Percentiles rank a stretch among this genome's conserved stretches.
These are phyloP conservation scores for Penicillium corylophilum DNA, from an alignment of 2,329 filamentous ascomycete genomes.

Conservation along the genomic window DNA sequence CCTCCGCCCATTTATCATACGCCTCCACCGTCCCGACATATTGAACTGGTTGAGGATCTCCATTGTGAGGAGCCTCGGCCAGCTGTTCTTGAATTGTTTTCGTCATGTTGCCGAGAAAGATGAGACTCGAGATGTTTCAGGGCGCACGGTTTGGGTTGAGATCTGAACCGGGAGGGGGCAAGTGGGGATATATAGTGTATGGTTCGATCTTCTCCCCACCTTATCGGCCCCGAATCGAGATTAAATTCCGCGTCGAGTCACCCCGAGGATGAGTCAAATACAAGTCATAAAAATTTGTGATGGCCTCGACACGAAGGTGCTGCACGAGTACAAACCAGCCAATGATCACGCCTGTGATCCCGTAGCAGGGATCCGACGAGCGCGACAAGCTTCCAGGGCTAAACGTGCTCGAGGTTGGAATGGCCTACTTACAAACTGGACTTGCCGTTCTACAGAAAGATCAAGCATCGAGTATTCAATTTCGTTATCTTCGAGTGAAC, in stretches of 20 bases:
- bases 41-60: conserved; percentile 14
- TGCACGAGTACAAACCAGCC: background rate
- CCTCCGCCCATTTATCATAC: conserved; percentile 41
- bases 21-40: conserved; percentile 39
- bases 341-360: background rate
- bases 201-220: background rate
- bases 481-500: conserved; percentile 1
- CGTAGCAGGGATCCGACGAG: background rate
- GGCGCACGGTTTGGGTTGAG: background rate
- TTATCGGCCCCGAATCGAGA: background rate
- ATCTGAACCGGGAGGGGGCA: background rate
- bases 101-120: background rate
- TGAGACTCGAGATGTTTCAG: background rate
- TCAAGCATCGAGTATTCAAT: background rate
- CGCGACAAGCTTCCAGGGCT: background rate
- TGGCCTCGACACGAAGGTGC: background rate
- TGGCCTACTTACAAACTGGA: background rate
- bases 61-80: background rate
- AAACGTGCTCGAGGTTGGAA: background rate
- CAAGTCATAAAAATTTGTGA: background rate
- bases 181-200: conserved; percentile 1
- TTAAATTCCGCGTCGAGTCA: conserved; percentile 3
- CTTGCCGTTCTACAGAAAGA: background rate
- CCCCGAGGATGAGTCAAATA: background rate
- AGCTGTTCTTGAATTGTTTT: conserved; percentile 23